These are phyloP conservation scores for Boletales sp. DNA, from an alignment of 768 basidiomycete species.

Conservation along the genomic window DNA sequence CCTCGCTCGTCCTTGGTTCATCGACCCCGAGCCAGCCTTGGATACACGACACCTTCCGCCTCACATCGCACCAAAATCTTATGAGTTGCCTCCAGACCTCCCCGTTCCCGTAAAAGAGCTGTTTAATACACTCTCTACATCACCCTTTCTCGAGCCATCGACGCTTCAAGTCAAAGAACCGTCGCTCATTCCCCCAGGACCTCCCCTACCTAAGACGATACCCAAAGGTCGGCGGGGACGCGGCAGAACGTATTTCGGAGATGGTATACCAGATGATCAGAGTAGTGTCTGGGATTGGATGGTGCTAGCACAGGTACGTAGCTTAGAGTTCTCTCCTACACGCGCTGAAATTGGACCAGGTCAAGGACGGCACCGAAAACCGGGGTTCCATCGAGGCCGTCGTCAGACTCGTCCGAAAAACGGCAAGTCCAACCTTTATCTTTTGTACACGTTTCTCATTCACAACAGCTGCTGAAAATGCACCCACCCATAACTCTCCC, in stretches of 20 bases:
- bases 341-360: constrained; percentile 37
- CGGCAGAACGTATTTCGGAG: constrained; percentile 65
- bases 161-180: constrained; percentile 55
- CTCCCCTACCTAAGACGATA: constrained; percentile 50
- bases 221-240: constrained; percentile 64
- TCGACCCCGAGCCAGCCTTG: constrained; percentile 42
- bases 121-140: constrained; percentile 51
- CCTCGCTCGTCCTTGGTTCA: constrained; percentile 57
- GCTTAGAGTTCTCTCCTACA: neutral
- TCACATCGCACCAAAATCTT: constrained; percentile 26
- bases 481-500: constrained; percentile 60
- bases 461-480: constrained; percentile 50
- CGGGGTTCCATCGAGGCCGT: constrained; percentile 76
- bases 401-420: constrained; percentile 64
- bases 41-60: constrained; percentile 19
- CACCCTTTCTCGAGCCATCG: constrained; percentile 67
- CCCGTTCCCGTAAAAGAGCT: constrained; percentile 53
- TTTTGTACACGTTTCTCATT: constrained; percentile 8
- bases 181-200: constrained; percentile 48
- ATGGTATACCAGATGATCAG: constrained; percentile 49
- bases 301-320: constrained; percentile 62
- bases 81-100: constrained; percentile 43
- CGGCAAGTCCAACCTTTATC: constrained; percentile 41
- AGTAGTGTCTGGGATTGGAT: constrained; percentile 76
- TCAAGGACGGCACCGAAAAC: constrained; percentile 82